Percentiles rank a stretch among this genome's conserved stretches.
Conservation (phyloP, 78 protist genomes). For the Dictyostelium purpureum region DNA sequence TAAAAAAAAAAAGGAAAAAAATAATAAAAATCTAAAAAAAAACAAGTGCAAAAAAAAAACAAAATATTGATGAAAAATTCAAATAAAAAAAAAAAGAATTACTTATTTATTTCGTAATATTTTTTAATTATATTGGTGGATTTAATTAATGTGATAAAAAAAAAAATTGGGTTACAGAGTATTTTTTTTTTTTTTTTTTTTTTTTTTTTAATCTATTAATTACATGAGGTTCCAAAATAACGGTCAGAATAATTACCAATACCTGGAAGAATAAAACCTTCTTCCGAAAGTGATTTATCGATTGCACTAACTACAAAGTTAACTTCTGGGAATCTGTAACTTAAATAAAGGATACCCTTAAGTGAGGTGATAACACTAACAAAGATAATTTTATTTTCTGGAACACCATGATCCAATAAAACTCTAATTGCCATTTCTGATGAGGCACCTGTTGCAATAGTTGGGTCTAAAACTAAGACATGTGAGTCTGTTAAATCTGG, state of each 20-base stretch:
- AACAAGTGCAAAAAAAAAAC: too few relatives aligned
- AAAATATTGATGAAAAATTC: too few relatives aligned
- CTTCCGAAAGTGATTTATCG: conserved; percentile 51
- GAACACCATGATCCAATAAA: conserved; percentile 81
- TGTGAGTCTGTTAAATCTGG: conserved; percentile 54
- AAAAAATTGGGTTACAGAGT: too few relatives aligned
- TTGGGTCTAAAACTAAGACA: conserved; percentile 84
- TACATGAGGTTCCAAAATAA: conserved; percentile 84
- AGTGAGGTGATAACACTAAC: conserved; percentile 59
- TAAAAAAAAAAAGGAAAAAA: too few relatives aligned
- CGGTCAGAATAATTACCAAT: conserved; percentile 64
- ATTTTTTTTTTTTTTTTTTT: too few relatives aligned
- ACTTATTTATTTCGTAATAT: not conserved
- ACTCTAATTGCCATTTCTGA: conserved; percentile 77
- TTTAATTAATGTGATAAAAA: too few relatives aligned
- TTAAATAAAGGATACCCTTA: conserved; percentile 35
- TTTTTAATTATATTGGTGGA: too few relatives aligned
- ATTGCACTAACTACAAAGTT: conserved; percentile 55
- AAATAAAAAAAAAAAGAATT: not conserved
- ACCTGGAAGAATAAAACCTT: conserved; percentile 79
- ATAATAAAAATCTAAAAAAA: too few relatives aligned
- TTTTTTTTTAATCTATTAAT: not conserved
- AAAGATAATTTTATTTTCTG: conserved; percentile 71
- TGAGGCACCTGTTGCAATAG: conserved; percentile 79
- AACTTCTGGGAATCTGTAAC: conserved; percentile 78